Evolutionary conservation across 768 basidiomycete genomes (phyloP), one percentile per base, ranked within the genome.

Genomic region (Lactarius hatsudake): DNA sequence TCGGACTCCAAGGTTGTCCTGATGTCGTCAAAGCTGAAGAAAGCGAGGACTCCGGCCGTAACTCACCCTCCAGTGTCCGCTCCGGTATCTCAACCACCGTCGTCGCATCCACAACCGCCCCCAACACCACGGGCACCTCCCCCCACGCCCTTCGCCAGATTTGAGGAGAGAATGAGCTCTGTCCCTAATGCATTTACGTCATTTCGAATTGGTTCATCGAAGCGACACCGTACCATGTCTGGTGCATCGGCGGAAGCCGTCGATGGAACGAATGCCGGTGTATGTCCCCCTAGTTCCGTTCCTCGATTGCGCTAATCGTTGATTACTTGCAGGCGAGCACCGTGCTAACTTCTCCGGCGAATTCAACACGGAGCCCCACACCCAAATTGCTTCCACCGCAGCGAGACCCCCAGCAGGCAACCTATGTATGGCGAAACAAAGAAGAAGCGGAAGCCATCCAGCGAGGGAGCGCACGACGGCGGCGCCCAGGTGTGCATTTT

Each of bases 161-260:
- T 58, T 10, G 62, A 68, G 28, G 56, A 55, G 43, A 71, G 40
- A 20, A 82, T 77, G 63, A 79, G 79, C 65, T 73, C 79, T 12
- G 78, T 77, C 23, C 76, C 82, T 38, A 83, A 81, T 62, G 79
- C 85, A 26, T 86, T 87, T 71, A 83, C 82, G 20, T 84, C 89
- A 0, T 89, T 90, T 76, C 84, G 85, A 54, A 82, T 90, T 71
- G 70, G 90, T 69, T 80, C 80, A 69, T 80, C 80, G 45, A 87
- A 83, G 73, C 81, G 84, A 72, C 81, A 87, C 74, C 84, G 87
- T 38, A 87, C 88, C 8, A 79, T 93, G 51, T 93, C 91, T 18
- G 82, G 84, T 43, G 87, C 86, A 40, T 93, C 91, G 51, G 79
- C 90, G 38, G 91, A 93, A 74, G 91, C 90, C 30, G 83, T 86